Percentiles rank a stretch among this genome's conserved stretches.
These are phyloP conservation scores for Phytophthora litchii DNA, from an alignment of 352 stramenopile genomes.

Conservation along the genomic window DNA sequence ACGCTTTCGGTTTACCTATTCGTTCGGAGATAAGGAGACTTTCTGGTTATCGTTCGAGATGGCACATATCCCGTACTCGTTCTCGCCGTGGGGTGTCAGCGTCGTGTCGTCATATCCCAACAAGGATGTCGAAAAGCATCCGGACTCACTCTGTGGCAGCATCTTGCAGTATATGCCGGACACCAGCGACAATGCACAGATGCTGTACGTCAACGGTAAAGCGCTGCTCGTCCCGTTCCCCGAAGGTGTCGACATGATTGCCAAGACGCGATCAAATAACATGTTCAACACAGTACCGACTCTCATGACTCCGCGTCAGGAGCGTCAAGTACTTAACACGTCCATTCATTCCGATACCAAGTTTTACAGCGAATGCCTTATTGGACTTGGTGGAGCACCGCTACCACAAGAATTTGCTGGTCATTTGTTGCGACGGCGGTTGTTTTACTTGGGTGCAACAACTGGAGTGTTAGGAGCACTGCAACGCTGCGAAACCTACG, in stretches of 20 bases:
- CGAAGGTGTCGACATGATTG: constrained; percentile 34
- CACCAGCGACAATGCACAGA: constrained; percentile 15
- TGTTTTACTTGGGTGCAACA: constrained; percentile 37
- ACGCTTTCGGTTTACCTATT: constrained; percentile 57
- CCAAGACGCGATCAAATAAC: constrained; percentile 30
- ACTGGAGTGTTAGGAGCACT: constrained; percentile 27
- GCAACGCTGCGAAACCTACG: constrained; percentile 27
- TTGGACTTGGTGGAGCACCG: constrained; percentile 35
- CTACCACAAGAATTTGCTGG: constrained; percentile 39
- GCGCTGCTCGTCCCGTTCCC: constrained; percentile 21
- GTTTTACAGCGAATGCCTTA: constrained; percentile 43
- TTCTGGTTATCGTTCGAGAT: constrained; percentile 39
- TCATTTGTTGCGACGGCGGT: constrained; percentile 37
- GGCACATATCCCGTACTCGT: constrained; percentile 43
- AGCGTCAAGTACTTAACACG: constrained; percentile 23
- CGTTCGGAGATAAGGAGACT: constrained; percentile 68
- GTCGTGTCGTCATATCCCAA: constrained; percentile 51
- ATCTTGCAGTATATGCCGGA: constrained; percentile 64
- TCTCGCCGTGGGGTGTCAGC: constrained; percentile 62
- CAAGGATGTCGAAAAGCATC: constrained; percentile 54
- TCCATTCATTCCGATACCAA: constrained; percentile 7
- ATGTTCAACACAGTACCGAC: constrained; percentile 49
- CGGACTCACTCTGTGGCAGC: constrained; percentile 62
- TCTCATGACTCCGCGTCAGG: constrained; percentile 54
- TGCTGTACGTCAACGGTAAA: constrained; percentile 30